Evolutionary conservation across 2,329 filamentous ascomycete genomes (phyloP), one percentile per base, ranked within the genome.

Genomic region (Dactylellina sp.): DNA sequence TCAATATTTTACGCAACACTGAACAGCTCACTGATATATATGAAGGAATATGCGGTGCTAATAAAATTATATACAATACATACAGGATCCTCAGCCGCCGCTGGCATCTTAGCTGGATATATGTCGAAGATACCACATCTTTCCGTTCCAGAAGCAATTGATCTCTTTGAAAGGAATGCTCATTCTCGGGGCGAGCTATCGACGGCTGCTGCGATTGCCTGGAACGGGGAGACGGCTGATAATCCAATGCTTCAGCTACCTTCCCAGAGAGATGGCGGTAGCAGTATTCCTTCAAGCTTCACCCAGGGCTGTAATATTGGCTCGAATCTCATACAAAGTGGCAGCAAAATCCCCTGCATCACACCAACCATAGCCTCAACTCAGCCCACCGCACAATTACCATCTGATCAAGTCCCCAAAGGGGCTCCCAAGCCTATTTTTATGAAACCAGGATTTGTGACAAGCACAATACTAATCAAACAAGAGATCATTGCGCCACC

Each of bases 41-140:
- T 4, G 11, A 49, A 49, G 18, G 44, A 7, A 12, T 3, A 22
- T 35, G 16, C 28, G n/a, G n/a, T n/a, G n/a, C n/a, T n/a, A n/a
- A n/a, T 55, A 55, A 16, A 5, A 32, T 4, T 32, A 5, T 32
- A 32, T 9, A 4, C 5, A 56, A 11, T 12, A 12, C 18, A 42
- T 22, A 25, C 35, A 60, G 55, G 35, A 1, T 35, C 39, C 1
- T 18, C 56, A 5, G 25, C 44, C 2, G 25, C 40, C 20, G n/a
- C 60, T 14, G 60, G 60, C 12, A 37, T 63, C 22, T 14, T 55
- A 14, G 60, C 60, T 25, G 35, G 24, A 5, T 53, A 63, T 16
- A 2, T 63, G 11, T 53, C 60, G 5, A 53, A 53, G 44, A 16
- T 32, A 18, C 47, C 32, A 44, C 11, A 20, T 2, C 28, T 63